Conservation (phyloP, 108 stramenopile species). For the Epipyxis sp. region DNA sequence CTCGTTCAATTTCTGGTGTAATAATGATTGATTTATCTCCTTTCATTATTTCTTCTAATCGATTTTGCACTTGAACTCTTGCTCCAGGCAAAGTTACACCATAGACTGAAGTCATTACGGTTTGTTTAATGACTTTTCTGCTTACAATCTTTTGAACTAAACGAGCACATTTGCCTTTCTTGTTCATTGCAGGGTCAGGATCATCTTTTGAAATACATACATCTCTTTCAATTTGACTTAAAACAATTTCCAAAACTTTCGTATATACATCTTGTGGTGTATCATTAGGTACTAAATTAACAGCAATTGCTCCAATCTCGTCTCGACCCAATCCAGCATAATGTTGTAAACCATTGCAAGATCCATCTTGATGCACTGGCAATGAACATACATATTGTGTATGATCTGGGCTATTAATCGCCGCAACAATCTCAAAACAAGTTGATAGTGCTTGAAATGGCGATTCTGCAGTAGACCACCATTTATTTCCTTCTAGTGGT, state of each 20-base stretch:
- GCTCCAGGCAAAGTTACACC: slow-evolving; percentile 98
- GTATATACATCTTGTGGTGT: slow-evolving; percentile 94
- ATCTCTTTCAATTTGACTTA: background rate
- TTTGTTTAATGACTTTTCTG: slow-evolving; percentile 96
- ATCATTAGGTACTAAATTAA: slow-evolving; percentile 83
- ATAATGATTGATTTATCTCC: slow-evolving; percentile 30
- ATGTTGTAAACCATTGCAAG: slow-evolving; percentile 99
- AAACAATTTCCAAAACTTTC: slow-evolving; percentile 65
- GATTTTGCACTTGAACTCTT: slow-evolving; percentile 79
- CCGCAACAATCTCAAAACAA: slow-evolving; percentile 82
- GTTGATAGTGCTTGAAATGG: slow-evolving; percentile 98
- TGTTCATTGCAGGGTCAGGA: background rate
- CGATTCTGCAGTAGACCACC: slow-evolving; percentile 93
- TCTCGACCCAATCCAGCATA: slow-evolving; percentile 99
- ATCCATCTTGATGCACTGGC: slow-evolving; percentile 97
- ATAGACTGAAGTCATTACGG: slow-evolving; percentile 99
- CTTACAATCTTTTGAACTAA: slow-evolving; percentile 80
- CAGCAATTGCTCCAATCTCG: slow-evolving; percentile 83
- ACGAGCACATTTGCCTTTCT: slow-evolving; percentile 51
- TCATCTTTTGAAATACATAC: background rate
- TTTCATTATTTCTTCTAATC: slow-evolving; percentile 46
- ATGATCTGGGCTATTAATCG: slow-evolving; percentile 84
- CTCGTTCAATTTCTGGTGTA: slow-evolving; percentile 54
- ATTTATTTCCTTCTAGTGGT: slow-evolving; percentile 65
- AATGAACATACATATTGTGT: slow-evolving; percentile 73